Evolutionary conservation across 2,329 filamentous ascomycete genomes (phyloP).

Genomic region (Macroventuria anomochaeta): DNA sequence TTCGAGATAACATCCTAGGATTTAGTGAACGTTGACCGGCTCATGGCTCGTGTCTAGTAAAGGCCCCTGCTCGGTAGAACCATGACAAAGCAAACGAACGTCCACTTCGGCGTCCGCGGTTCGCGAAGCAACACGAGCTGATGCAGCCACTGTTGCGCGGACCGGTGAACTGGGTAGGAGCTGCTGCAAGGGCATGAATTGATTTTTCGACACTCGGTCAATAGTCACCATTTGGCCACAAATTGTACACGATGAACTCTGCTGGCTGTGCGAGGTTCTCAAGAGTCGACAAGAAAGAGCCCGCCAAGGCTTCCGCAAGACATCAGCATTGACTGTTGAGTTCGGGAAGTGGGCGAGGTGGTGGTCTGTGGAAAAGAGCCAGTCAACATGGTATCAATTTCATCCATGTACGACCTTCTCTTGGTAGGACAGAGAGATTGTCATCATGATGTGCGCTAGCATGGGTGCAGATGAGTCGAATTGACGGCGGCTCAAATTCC

Average conservation of each 20-base stretch:
- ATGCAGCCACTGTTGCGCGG: conserved; percentile 4
- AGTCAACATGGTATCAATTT: not conserved
- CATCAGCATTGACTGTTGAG: not conserved
- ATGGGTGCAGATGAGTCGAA: conserved; percentile 17
- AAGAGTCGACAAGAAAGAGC: not conserved
- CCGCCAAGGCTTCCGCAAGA: not conserved
- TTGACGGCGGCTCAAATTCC: not conserved
- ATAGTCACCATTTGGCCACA: not conserved
- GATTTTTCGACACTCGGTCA: not conserved
- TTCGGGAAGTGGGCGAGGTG: not conserved
- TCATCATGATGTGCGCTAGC: not conserved
- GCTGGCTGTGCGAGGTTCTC: not conserved
- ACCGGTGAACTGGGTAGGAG: not conserved
- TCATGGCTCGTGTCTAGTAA: not conserved
- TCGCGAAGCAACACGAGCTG: not conserved
- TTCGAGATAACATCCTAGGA: not conserved
- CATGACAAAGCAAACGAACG: not conserved
- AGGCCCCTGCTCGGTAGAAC: not conserved
- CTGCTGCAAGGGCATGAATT: conserved; percentile 5
- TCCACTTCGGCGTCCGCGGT: conserved; percentile 1
- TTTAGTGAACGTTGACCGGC: not conserved
- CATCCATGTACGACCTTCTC: conserved; percentile 4
- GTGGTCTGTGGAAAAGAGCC: not conserved
- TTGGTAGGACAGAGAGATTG: too few species aligned
- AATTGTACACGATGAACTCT: too few species aligned